These are phyloP conservation scores for Stenocarpella maydis DNA, from an alignment of 2,329 filamentous ascomycete species.

Conservation along the genomic window DNA sequence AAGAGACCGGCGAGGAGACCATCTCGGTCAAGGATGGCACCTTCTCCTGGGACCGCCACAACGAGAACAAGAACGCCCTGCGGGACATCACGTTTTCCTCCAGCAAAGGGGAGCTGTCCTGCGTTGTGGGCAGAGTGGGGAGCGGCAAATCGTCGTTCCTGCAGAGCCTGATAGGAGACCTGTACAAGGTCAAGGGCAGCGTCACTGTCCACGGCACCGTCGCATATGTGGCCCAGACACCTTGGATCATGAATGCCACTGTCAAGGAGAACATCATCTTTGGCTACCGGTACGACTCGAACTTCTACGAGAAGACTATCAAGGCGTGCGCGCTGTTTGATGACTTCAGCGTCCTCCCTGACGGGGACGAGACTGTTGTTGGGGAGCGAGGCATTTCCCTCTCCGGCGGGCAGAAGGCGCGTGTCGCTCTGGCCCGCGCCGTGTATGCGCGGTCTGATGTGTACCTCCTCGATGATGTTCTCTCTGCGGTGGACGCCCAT, in stretches of 20 bases:
- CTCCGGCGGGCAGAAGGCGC: constrained; percentile 94
- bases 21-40: constrained; percentile 83
- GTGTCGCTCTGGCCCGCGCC: constrained; percentile 88
- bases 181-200: constrained; percentile 88
- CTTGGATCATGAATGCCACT: constrained; percentile 98
- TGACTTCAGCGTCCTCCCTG: constrained; percentile 90
- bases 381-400: constrained; percentile 96
- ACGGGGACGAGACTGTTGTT: constrained; percentile 96
- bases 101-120: constrained; percentile 91
- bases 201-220: constrained; percentile 83
- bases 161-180: constrained; percentile 85
- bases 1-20: constrained; percentile 83
- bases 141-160: constrained; percentile 94
- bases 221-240: constrained; percentile 90
- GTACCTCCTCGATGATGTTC: constrained; percentile 90
- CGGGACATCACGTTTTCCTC: constrained; percentile 88
- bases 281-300: constrained; percentile 90
- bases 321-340: constrained; percentile 90
- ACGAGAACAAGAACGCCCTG: constrained; percentile 70
- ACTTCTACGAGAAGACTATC: constrained; percentile 93
- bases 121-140: constrained; percentile 93
- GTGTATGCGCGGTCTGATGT: constrained; percentile 98
- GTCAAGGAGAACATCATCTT: constrained; percentile 98
- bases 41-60: constrained; percentile 94
- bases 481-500: constrained; percentile 98